A percentile compares a stretch with the other conserved stretches of the same genome.
phyloP scores from a whole-genome alignment of 345 rosid species.

The Corchorus olitorius region DNA sequence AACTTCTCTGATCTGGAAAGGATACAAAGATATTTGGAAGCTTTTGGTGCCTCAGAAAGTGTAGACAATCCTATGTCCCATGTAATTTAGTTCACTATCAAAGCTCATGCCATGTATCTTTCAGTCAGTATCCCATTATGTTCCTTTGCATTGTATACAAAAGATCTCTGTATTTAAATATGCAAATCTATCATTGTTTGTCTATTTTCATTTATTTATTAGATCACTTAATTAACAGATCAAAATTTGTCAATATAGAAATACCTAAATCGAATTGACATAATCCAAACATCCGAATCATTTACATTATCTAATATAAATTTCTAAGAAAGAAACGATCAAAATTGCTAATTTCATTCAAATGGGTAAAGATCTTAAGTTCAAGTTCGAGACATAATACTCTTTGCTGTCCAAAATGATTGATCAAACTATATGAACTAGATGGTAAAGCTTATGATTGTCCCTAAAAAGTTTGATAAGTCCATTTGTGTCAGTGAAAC shows the following conservation, averaged over 20 bases:
- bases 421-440: neutral
- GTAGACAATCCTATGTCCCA: slow-evolving; percentile 36
- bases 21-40: slow-evolving; percentile 9
- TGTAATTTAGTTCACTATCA: slow-evolving; percentile 39
- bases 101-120: slow-evolving; percentile 35
- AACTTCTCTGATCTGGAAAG: slow-evolving; percentile 21
- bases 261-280: neutral
- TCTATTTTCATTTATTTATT: neutral
- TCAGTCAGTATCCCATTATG: slow-evolving; percentile 32
- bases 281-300: neutral
- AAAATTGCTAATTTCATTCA: neutral
- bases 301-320: neutral
- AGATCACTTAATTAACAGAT: neutral
- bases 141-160: slow-evolving; percentile 25
- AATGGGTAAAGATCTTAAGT: neutral
- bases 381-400: neutral
- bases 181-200: slow-evolving; percentile 1
- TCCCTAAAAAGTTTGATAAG: neutral
- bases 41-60: slow-evolving; percentile 49
- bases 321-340: neutral
- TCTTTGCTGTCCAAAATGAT: neutral
- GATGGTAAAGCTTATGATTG: neutral
- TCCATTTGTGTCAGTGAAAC: neutral
- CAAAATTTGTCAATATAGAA: neutral
- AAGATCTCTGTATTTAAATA: slow-evolving; percentile 30